These are phyloP conservation scores for Rhizopogon rudus DNA, from an alignment of 768 basidiomycete genomes.

Conservation along the genomic window DNA sequence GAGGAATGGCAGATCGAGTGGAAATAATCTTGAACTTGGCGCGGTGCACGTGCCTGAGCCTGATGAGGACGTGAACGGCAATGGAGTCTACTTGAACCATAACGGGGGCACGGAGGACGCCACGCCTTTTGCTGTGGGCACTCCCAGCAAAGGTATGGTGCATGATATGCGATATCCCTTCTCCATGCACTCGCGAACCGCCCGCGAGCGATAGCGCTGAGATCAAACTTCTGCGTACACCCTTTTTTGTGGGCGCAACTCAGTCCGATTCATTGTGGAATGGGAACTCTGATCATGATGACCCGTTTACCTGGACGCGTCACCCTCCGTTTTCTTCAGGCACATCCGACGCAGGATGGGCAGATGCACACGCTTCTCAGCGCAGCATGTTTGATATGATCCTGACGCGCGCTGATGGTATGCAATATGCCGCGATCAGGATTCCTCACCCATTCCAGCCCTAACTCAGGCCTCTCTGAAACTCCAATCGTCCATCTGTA, in stretches of 20 bases:
- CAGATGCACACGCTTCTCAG: neutral
- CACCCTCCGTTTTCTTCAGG: neutral
- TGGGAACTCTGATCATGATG: conserved; percentile 16
- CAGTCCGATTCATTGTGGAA: conserved; percentile 20
- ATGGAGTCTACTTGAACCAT: neutral
- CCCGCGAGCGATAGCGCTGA: neutral
- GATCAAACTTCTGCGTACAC: neutral
- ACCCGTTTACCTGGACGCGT: conserved; percentile 16
- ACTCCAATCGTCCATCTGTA: no score
- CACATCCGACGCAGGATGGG: neutral
- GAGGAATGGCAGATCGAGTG: neutral
- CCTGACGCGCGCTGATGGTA: neutral
- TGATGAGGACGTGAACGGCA: conserved; percentile 9
- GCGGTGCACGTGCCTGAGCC: conserved; percentile 19
- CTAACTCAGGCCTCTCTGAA: neutral
- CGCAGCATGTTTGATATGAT: neutral
- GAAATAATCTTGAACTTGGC: conserved; percentile 8
- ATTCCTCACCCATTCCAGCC: neutral
- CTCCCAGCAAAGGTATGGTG: conserved; percentile 25
- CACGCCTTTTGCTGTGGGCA: conserved; percentile 16
- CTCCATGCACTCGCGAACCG: conserved; percentile 13
- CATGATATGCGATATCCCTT: conserved; percentile 21
- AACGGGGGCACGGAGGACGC: conserved; percentile 23
- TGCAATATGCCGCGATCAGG: conserved; percentile 9
- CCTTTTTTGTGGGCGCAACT: conserved; percentile 9